Conservation (phyloP, 257 asterid genomes). For the Paulownia fortunei region DNA sequence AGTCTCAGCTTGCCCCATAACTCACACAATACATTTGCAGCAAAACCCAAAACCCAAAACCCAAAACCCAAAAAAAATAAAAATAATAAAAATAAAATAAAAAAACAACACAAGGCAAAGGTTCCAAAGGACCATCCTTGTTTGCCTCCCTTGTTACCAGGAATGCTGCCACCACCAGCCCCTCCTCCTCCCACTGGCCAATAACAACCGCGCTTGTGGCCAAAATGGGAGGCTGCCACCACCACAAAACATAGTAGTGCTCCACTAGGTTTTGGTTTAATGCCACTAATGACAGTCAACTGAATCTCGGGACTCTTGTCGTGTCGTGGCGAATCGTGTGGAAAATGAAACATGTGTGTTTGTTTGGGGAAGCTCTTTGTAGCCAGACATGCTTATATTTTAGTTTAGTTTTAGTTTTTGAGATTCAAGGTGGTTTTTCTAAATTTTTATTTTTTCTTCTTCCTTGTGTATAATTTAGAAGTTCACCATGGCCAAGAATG, state of each 20-base stretch:
- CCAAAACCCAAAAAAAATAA: neutral
- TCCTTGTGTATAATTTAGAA: slow-evolving; percentile 15
- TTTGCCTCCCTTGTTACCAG: slow-evolving; percentile 73
- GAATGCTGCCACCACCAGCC: slow-evolving; percentile 45
- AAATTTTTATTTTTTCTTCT: neutral
- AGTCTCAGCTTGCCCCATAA: slow-evolving; percentile 41
- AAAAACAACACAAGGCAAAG: slow-evolving; percentile 19
- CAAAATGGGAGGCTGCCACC: slow-evolving; percentile 31
- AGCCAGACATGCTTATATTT: slow-evolving; percentile 19
- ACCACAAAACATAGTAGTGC: slow-evolving; percentile 22
- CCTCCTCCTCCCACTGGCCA: slow-evolving; percentile 24
- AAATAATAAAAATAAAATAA: neutral
- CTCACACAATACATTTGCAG: slow-evolving; percentile 22
- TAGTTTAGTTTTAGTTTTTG: neutral
- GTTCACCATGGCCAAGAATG: slow-evolving; percentile 52
- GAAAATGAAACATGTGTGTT: neutral
- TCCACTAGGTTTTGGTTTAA: slow-evolving; percentile 14
- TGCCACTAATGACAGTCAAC: neutral
- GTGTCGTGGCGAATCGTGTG: slow-evolving; percentile 27
- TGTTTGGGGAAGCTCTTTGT: neutral
- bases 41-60: neutral
- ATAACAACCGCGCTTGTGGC: slow-evolving; percentile 29
- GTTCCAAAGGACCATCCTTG: slow-evolving; percentile 55
- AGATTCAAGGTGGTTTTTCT: slow-evolving; percentile 18
- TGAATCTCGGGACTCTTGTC: slow-evolving; percentile 35